A percentile compares a stretch with the other conserved stretches of the same genome.
These are phyloP conservation scores for Carex arenaria DNA, from an alignment of 202 grass and related monocot species.

Conservation along the genomic window DNA sequence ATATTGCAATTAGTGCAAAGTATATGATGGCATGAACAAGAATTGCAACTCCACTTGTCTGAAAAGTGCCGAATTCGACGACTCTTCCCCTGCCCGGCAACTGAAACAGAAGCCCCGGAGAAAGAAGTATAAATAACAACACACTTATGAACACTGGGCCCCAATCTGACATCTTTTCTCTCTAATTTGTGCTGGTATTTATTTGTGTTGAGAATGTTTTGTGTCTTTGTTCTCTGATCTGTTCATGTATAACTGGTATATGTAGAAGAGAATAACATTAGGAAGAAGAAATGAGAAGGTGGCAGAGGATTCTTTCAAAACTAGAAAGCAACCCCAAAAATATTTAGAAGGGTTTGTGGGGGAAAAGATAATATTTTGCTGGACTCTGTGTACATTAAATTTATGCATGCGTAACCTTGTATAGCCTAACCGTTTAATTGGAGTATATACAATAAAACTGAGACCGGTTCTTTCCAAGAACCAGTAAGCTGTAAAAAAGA, in stretches of 20 bases:
- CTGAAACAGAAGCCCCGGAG: conserved; percentile 82
- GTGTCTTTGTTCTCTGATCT: background rate
- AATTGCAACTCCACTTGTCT: conserved; percentile 79
- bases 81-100: conserved; percentile 57
- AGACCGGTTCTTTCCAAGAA: background rate
- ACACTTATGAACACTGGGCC: conserved; percentile 69
- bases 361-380: background rate
- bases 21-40: conserved; percentile 80
- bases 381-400: background rate
- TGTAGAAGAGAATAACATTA: conserved; percentile 24
- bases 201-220: background rate
- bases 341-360: background rate
- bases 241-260: conserved; percentile 2
- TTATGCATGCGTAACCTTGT: background rate
- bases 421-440: background rate
- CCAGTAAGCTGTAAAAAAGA: background rate
- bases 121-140: conserved; percentile 80
- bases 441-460: background rate
- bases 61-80: conserved; percentile 73
- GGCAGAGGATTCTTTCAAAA: conserved; percentile 9
- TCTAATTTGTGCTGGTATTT: background rate
- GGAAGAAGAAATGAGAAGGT: conserved; percentile 20
- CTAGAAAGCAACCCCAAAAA: background rate
- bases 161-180: conserved; percentile 65
- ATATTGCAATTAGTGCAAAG: conserved; percentile 75